Percentiles rank a stretch among this genome's conserved stretches.
Conservation (phyloP, 1,139 yeast species). For the Diutina pseudorugosa region DNA sequence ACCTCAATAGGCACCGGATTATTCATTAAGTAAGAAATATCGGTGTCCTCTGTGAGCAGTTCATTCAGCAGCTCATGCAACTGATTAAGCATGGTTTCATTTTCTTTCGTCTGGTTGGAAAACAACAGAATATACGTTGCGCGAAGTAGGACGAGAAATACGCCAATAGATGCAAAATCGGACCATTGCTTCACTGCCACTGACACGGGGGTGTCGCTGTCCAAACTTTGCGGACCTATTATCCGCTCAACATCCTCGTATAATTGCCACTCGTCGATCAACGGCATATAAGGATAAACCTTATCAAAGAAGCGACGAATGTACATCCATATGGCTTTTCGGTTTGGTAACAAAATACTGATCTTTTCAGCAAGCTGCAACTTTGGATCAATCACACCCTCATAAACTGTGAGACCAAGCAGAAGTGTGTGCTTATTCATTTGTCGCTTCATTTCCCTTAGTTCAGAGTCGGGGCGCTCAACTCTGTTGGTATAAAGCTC, state of each 20-base stretch:
- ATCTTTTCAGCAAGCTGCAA: neutral
- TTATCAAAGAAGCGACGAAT: constrained; percentile 26
- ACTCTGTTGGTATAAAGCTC: constrained; percentile 16
- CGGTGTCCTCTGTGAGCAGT: constrained; percentile 2
- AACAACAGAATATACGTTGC: constrained; percentile 21
- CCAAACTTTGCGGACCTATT: constrained; percentile 9
- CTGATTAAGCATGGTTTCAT: constrained; percentile 16
- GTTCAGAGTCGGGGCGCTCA: constrained; percentile 9
- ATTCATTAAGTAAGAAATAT: constrained; percentile 24
- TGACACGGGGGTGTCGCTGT: neutral
- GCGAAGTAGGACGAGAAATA: constrained; percentile 17
- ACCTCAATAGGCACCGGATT: constrained; percentile 22
- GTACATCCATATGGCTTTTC: constrained; percentile 21
- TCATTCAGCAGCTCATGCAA: constrained; percentile 10
- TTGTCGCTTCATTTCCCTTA: constrained; percentile 13
- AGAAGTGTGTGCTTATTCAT: constrained; percentile 8
- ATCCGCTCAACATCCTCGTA: constrained; percentile 12
- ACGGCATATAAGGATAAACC: constrained; percentile 39
- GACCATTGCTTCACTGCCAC: constrained; percentile 10
- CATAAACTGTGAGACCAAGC: constrained; percentile 2
- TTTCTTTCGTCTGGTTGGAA: constrained; percentile 18
- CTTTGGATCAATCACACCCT: neutral
- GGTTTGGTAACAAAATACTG: constrained; percentile 21
- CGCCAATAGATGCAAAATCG: constrained; percentile 22
- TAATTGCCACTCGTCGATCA: constrained; percentile 31